Evolutionary conservation across 306 rosid species (phyloP), one percentile per base, ranked within the genome.

Genomic region (Fragaria iinumae): DNA sequence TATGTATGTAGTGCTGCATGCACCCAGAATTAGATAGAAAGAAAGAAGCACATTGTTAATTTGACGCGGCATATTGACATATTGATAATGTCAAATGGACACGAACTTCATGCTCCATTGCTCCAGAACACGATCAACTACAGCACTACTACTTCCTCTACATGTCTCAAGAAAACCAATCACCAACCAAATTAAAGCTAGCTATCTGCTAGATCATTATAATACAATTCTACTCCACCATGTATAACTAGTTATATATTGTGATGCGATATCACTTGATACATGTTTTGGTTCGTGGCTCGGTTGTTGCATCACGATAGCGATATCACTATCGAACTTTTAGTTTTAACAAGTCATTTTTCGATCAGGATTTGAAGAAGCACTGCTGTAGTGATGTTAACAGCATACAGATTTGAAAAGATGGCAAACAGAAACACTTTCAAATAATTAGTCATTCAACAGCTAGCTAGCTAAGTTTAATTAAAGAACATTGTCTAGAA

Each of bases 361-460:
- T 34, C 27, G 32, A 29, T 29, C 1, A 25, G 12, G 32, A 17
- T 59, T 59, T 59, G 34, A 23, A 59, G 17, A 23, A 59, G 65
- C 65, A 59, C 65, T 25, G 23, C 65, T 23, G 36, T 59, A 25
- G 65, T 59, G 65, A 59, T 57, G 64, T 57, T 57, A 57, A n/a
- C 27, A n/a, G 11, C 23, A 7, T 8, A 2, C 62, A 55, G 23
- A 0, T 21, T 18, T 55, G 27, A 20, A 8, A 20, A 53, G 11
- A 20, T 20, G 2, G 62, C n/a, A 2, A 56, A 20, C 27, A 21
- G 29, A 21, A 56, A 56, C 12, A 10, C 13, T 21, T n/a, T 10
- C 1, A 8, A 56, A n/a, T 2, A 9, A 9, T 9, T 56, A 23
- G 29, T 21, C 29, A 23, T 10, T 56, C 39, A 36, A 36, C 39